A percentile compares a stretch with the other conserved stretches of the same genome.
phyloP scores from a whole-genome alignment of 2,329 filamentous ascomycete species.

The Cladosporium sp. region DNA sequence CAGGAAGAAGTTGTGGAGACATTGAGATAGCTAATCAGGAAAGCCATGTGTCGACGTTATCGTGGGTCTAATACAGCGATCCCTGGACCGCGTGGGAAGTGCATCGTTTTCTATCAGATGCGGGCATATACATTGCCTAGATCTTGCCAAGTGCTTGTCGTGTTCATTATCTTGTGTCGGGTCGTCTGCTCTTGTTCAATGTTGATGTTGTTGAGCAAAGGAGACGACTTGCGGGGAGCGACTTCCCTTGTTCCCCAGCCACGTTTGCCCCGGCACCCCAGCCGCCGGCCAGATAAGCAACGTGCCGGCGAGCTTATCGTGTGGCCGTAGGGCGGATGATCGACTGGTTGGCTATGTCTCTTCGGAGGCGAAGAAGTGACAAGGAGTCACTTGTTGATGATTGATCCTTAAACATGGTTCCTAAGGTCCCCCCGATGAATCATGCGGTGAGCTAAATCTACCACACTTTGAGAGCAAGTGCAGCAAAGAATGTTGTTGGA shows the following conservation, averaged over 20 bases:
- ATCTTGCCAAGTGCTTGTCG: too few species aligned
- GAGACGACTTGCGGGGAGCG: neutral
- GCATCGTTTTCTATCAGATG: neutral
- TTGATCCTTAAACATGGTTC: neutral
- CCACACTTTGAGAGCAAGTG: neutral
- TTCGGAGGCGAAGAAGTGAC: neutral
- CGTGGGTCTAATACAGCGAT: neutral
- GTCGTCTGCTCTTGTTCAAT: neutral
- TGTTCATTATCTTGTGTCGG: neutral
- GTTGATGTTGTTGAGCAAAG: neutral
- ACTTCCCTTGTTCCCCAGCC: neutral
- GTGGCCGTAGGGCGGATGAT: neutral
- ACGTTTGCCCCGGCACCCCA: neutral
- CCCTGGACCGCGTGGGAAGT: neutral
- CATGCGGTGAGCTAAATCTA: too few species aligned
- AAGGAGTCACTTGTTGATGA: neutral
- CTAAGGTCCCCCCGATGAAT: too few species aligned
- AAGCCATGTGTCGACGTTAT: neutral
- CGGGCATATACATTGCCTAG: neutral
- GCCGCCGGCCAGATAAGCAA: constrained; percentile 8
- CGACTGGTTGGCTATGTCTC: neutral
- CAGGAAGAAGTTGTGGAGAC: neutral
- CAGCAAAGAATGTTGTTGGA: neutral
- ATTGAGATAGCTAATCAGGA: constrained; percentile 1
- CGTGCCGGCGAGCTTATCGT: neutral